A percentile compares a stretch with the other conserved stretches of the same genome.
These are phyloP conservation scores for Paratinospora sagittata DNA, from an alignment of 164 flowering plant genomes.

Conservation along the genomic window DNA sequence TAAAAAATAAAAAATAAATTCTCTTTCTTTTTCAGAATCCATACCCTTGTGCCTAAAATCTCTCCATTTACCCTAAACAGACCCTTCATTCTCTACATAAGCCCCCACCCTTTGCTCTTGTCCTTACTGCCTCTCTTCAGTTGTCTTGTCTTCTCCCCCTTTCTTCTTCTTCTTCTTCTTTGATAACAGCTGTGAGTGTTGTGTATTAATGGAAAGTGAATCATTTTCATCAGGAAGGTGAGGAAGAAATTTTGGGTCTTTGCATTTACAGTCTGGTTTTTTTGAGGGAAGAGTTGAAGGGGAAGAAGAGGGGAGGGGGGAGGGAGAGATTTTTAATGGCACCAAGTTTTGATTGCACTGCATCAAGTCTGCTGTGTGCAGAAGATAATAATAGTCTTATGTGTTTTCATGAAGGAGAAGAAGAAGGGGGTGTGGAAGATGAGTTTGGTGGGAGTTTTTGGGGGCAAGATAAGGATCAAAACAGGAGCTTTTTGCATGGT, in stretches of 20 bases:
- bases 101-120: constrained; percentile 1
- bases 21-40: not conserved
- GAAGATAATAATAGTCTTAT: constrained; percentile 55
- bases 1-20: not conserved
- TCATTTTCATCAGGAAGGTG: constrained; percentile 4
- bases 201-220: constrained; percentile 7
- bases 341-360: constrained; percentile 56
- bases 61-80: constrained; percentile 7
- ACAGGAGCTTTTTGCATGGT: constrained; percentile 24
- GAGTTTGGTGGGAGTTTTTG: constrained; percentile 15
- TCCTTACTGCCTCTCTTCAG: constrained; percentile 1
- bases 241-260: not conserved
- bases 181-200: not conserved
- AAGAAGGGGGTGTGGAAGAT: constrained; percentile 26
- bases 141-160: not conserved
- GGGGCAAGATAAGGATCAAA: constrained; percentile 20
- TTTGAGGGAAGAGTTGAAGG: not conserved
- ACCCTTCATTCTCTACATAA: constrained; percentile 9
- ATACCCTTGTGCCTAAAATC: constrained; percentile 7
- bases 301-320: not conserved
- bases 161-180: not conserved
- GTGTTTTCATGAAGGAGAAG: constrained; percentile 32
- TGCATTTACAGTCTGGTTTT: not conserved
- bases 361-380: constrained; percentile 54
- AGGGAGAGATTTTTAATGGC: constrained; percentile 36